Base-by-base conservation (phyloP, 2,329 filamentous ascomycete species). In the Aciculosporium take region DNA sequence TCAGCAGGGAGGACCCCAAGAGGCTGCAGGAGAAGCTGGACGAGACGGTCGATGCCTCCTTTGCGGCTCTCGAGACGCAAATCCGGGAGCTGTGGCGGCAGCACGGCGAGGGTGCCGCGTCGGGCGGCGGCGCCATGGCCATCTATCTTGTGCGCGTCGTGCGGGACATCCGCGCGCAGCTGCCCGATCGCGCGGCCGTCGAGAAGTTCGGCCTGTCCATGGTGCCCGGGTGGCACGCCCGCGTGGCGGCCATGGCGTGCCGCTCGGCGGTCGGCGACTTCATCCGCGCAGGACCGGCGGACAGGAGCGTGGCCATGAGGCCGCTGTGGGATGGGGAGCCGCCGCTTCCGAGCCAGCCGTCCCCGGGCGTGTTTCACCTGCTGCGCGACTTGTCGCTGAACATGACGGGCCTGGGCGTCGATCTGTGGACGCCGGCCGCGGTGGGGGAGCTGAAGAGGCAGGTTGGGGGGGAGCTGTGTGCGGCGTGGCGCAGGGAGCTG, bases 281-380 rank as follows among this genome's bases (percentile, higher is more conserved):
- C 39, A 49, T 58, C 1, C 55, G 56, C n/a, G 54, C 55, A 3
- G 56, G 63, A 0, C 56, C 72, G 31, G 58, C 64, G 1, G 58
- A 62, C 36, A 70, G 63, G 41, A 62, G 53, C 23, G 69, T 84
- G 1, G 68, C 71, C 2, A 78, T 80, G 6, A 70, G 78, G 39
- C 69, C 74, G 0, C 65, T 95, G 0, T 95, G 88, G 88, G 86
- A 93, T 55, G 84, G 84, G 1, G 67, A 74, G 29, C 83, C 84
- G 0, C 67, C 76, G 21, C 57, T 94, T 32, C 89, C 89, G 0
- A 69, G 77, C 5, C 84, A 91, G 52, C 86, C 86, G 1, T 89
- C 85, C 0, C 79, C 84, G 0, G 69, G 71, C 17, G 66, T 77
- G 0, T 94, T 94, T 54, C 74, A 71, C 45, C 79, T 93, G 41